Percentiles rank a stretch among this genome's conserved stretches.
Evolutionary conservation across 805 yeast genomes (phyloP).

Genomic region (Yarrowia alimentaria): DNA sequence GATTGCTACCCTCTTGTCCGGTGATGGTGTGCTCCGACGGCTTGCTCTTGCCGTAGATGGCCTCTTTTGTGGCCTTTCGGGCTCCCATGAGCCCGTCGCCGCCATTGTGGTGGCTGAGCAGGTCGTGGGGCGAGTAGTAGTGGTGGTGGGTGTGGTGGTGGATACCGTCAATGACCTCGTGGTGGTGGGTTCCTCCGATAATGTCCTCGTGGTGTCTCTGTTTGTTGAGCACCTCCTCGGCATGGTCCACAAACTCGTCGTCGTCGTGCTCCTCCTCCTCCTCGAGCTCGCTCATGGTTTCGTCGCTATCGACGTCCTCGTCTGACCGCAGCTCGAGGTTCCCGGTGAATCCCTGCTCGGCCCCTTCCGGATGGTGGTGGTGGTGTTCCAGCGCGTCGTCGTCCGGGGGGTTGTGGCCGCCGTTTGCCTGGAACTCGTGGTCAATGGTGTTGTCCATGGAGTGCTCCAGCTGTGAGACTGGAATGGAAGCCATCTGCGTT

Average conservation of each 20-base stretch:
- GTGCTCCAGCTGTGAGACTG: background rate
- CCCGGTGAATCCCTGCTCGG: slow-evolving; percentile 16
- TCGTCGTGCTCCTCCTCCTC: slow-evolving; percentile 14
- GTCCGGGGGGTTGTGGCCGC: slow-evolving; percentile 2
- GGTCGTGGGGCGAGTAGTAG: background rate
- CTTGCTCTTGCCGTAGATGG: too few species aligned
- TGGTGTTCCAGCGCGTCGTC: background rate
- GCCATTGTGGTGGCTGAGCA: too few species aligned
- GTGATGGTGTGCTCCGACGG: too few species aligned
- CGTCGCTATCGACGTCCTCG: slow-evolving; percentile 9
- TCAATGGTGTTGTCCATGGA: background rate
- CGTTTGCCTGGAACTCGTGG: slow-evolving; percentile 1
- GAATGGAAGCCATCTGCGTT: slow-evolving; percentile 23
- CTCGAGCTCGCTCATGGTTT: slow-evolving; percentile 14
- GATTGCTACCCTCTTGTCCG: too few species aligned
- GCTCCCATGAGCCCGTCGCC: too few species aligned
- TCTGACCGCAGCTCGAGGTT: slow-evolving; percentile 15
- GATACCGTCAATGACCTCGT: too few species aligned
- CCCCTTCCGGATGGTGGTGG: slow-evolving; percentile 19
- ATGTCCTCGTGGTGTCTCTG: slow-evolving; percentile 23
- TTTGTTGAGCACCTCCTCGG: slow-evolving; percentile 4
- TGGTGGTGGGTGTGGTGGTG: slow-evolving; percentile 15
- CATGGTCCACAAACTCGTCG: slow-evolving; percentile 24
- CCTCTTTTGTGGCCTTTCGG: too few species aligned
- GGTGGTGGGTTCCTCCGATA: slow-evolving; percentile 3